Evolutionary conservation across 805 yeast species (phyloP), one percentile per base, ranked within the genome.

Genomic region (Ogataea naganishii): DNA sequence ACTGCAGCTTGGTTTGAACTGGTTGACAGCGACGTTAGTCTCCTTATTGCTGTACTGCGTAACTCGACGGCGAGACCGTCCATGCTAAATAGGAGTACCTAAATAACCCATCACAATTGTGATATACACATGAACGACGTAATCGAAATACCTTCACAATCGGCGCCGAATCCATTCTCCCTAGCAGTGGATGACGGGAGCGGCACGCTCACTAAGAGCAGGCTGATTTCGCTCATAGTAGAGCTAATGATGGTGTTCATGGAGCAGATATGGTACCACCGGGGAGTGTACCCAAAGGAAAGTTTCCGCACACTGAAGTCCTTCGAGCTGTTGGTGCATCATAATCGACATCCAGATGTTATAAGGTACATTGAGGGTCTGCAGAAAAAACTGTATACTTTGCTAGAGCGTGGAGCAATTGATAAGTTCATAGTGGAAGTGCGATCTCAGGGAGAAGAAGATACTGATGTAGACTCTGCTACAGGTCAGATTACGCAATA

Each of bases 201-300:
- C 14, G 17, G 22, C 32, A 25, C 18, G 16, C 19, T 56, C 14
- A 51, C 50, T 22, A 47, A 43, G 20, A 41, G 35, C 12, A 33
- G 35, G 25, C 23, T 65, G 6, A 30, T 63, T 6, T 35, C 51
- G 3, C 42, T 62, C 5, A 33, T 75, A 5, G 51, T 66, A 18
- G 80, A 73, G 42, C 66, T 74, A 30, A 35, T 77, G 9, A 52
- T 58, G 3, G 69, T 66, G 1, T 62, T 69, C 55, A 44, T 71
- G 7, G 78, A 77, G 35, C 72, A 72, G 24, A 58, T 78, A 1
- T 49, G 78, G 28, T 76, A 68, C 46, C 53, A 66, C 29, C 62
- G 75, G 27, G 46, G 52, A 2, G 51, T 80, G 1, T 80, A 80
- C 40, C 78, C 78, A 1, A 42, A 34, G 1, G 64, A 58, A 29